Percentiles rank a stretch among this genome's conserved stretches.
These are phyloP conservation scores for Saprolegnia diclina DNA, from an alignment of 352 stramenopile genomes.

Conservation along the genomic window DNA sequence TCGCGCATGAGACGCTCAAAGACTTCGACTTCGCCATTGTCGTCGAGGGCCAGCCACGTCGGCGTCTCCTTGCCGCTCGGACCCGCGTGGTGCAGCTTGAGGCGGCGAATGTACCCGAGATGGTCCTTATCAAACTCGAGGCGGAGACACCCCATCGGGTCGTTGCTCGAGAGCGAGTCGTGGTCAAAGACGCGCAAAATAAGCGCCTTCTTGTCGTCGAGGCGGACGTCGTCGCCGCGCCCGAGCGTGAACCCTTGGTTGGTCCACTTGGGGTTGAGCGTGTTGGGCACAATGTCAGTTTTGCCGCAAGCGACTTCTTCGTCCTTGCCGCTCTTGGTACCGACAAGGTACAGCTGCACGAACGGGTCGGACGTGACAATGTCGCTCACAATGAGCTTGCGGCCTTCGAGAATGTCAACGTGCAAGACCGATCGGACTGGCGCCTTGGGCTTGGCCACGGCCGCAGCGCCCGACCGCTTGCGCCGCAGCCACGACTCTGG, in stretches of 20 bases:
- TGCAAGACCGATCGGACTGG: slow-evolving; percentile 35
- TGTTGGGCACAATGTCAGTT: slow-evolving; percentile 58
- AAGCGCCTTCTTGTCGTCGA: slow-evolving; percentile 55
- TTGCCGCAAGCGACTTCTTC: slow-evolving; percentile 56
- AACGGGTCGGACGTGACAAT: slow-evolving; percentile 51
- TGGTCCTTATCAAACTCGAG: slow-evolving; percentile 56
- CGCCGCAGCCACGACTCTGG: too few species aligned
- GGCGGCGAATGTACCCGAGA: slow-evolving; percentile 39
- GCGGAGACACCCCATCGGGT: slow-evolving; percentile 46
- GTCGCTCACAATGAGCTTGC: slow-evolving; percentile 47
- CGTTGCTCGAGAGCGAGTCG: slow-evolving; percentile 43
- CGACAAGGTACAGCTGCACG: slow-evolving; percentile 49
- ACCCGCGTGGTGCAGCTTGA: slow-evolving; percentile 45
- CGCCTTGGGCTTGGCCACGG: slow-evolving; percentile 2
- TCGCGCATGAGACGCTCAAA: slow-evolving; percentile 49
- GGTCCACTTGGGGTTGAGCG: slow-evolving; percentile 58
- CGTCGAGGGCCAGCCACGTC: slow-evolving; percentile 39
- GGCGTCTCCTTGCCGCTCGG: slow-evolving; percentile 31
- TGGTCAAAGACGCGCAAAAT: slow-evolving; percentile 58
- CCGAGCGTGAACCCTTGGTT: slow-evolving; percentile 67
- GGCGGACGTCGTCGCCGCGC: slow-evolving; percentile 40
- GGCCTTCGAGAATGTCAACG: slow-evolving; percentile 50
- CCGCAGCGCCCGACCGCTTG: neutral
- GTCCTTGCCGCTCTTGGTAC: slow-evolving; percentile 33
- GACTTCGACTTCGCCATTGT: slow-evolving; percentile 37